Base-by-base conservation (phyloP, 495 filamentous ascomycete species). In the Paragyromitra xinjiangensis region DNA sequence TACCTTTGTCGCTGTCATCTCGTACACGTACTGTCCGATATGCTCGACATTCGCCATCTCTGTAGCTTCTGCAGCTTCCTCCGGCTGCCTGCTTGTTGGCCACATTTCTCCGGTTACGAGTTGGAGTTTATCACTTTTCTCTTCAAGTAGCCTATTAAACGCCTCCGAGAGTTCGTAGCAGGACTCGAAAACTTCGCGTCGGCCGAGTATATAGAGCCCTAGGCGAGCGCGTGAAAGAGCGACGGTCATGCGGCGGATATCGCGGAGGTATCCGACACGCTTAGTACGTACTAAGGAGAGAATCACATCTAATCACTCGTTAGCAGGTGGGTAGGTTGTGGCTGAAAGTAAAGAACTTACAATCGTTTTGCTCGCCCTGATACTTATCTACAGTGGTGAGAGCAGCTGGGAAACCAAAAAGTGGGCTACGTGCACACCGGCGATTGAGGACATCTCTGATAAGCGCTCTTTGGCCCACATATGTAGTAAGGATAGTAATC, bases 331-430 rank as follows among this genome's bases (percentile, higher is more conserved):
- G 29, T 19, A 39, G 14, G 34, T 22, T 19, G 16, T 22, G n/a
- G 19, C 14, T 34, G 68, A 72, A 24, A 19, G 19, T 29, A 56
- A 45, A 69, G 26, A 80, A 88, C 92, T 89, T 85, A 96, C 94
- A 98, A 81, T 98, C 95, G 84, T 98, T 99, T 85, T 99, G 95
- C 87, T 98, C 96, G 78, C 95, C 95, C 86, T 99, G 95, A 80
- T 98, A 99, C 83, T 96, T 97, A 84, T 99, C 95, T 68, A 99
- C 96, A 19, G 96, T 98, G 0, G 92, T 93, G 34, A 99, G 93
- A 59, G 92, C 90, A 83, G 91, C 92, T 50, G 95, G 95, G 85
- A 97, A 84, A 11, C 96, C 94, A 84, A 99, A 99, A 37, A 99
- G 84, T 2, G 89, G 84, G 77, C 92, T 96, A 80, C 89, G 92